Evolutionary conservation across 2,329 filamentous ascomycete genomes (phyloP), one percentile per base, ranked within the genome.

Genomic region (Penicillium decumbens): DNA sequence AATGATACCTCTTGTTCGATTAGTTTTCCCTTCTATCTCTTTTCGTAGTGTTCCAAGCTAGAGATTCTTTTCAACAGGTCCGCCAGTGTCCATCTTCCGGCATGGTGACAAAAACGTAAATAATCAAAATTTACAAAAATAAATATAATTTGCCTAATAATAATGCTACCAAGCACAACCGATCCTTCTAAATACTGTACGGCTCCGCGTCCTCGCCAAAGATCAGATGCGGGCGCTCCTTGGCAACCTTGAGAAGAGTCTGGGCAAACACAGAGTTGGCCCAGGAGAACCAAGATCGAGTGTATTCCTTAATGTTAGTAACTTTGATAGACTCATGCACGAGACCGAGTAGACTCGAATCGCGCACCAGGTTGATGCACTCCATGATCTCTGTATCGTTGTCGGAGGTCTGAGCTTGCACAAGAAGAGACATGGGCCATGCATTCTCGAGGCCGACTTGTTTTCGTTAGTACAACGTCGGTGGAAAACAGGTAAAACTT

Each of bases 211-310:
- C 82, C 41, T 80, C 71, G 12, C 83, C 85, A 67, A 96, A 95
- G 33, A 97, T 79, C 60, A 97, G 69, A 69, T 95, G 82, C 3
- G 93, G 93, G 70, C 95, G 95, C 66, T 92, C 77, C 70, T 86
- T 85, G 1, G 91, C 93, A 45, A 98, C 67, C 73, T 96, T 89
- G 44, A 98, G 74, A 40, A 98, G 89, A 0, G 91, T 95, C 69
- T 89, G 85, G 12, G 92, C 90, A 72, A 95, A 97, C 9, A 98
- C 89, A 0, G 89, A 93, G 61, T 98, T 98, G 9, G 93, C 93
- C 93, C 91, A 97, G 2, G 92, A 89, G 68, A 97, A 97, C 92
- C 92, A 97, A 64, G 87, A 89, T 56, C 90, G 78, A 1, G 92
- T 96, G 69, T 93, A 97, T 32, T 81, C 76, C 35, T 71, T 72